Percentiles rank a stretch among this genome's conserved stretches.
These are phyloP conservation scores for Fusarium heterosporum DNA, from an alignment of 2,329 filamentous ascomycete species.

Conservation along the genomic window DNA sequence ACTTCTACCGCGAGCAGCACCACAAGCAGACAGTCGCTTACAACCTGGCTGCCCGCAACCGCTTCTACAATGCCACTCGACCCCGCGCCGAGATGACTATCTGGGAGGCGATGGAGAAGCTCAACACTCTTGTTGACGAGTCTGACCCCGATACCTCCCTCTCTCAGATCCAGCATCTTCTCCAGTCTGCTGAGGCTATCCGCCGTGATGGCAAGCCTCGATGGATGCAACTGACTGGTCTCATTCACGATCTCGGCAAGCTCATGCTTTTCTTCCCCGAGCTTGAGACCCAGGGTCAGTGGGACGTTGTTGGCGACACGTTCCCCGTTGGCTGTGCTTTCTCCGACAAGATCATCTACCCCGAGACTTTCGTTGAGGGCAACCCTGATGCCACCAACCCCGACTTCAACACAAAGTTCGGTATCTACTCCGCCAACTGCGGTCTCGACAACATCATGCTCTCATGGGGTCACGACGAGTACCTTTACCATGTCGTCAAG, in stretches of 20 bases:
- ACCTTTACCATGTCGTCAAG: conserved; percentile 87
- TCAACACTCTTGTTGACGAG: conserved; percentile 91
- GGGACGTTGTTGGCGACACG: conserved; percentile 92
- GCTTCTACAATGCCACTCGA: conserved; percentile 69
- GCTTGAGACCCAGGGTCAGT: conserved; percentile 78
- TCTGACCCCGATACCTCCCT: conserved; percentile 90
- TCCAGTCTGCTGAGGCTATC: conserved; percentile 91
- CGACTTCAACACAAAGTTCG: conserved; percentile 79
- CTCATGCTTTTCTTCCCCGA: conserved; percentile 80
- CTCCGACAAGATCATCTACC: conserved; percentile 82
- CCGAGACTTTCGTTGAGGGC: conserved; percentile 73
- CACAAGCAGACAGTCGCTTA: conserved; percentile 82
- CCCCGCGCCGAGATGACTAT: conserved; percentile 78
- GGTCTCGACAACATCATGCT: conserved; percentile 91
- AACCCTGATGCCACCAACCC: conserved; percentile 81
- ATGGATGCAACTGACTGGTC: conserved; percentile 83
- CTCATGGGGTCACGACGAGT: conserved; percentile 90
- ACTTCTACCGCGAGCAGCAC: conserved; percentile 82
- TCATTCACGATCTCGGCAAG: conserved; percentile 85
- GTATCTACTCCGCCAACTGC: conserved; percentile 83
- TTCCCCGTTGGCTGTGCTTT: conserved; percentile 83
- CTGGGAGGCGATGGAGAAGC: conserved; percentile 93
- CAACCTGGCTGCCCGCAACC: conserved; percentile 81
- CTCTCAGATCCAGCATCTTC: conserved; percentile 88
- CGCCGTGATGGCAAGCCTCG: conserved; percentile 84